Percentiles rank a stretch among this genome's conserved stretches.
phyloP scores from a whole-genome alignment of 1,284 basidiomycete genomes.

The Naganishia albida region DNA sequence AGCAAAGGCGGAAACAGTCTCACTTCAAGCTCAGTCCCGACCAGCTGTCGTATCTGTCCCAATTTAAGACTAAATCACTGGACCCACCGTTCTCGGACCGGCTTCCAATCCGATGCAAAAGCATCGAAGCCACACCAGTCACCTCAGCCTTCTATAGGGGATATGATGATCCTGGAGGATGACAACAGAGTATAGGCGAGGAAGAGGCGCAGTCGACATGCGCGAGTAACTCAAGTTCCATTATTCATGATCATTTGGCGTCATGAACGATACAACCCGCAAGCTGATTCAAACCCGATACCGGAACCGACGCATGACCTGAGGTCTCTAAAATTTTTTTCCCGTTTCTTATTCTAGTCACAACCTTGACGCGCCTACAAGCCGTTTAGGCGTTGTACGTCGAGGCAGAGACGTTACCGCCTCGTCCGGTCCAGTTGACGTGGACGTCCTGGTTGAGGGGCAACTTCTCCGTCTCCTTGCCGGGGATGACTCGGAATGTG shows the following conservation, averaged over 20 bases:
- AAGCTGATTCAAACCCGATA: constrained; percentile 8
- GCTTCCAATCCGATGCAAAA: too few relatives aligned
- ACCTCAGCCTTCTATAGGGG: too few relatives aligned
- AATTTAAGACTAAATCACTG: too few relatives aligned
- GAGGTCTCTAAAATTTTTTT: constrained; percentile 21
- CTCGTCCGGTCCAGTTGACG: constrained; percentile 75
- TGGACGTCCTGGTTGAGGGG: constrained; percentile 80
- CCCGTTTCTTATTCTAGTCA: constrained; percentile 2
- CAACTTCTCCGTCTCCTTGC: constrained; percentile 81
- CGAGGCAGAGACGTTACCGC: constrained; percentile 87
- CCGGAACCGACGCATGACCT: background rate
- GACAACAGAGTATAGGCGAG: too few relatives aligned
- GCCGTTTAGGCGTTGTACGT: constrained; percentile 78
- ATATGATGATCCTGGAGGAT: too few relatives aligned
- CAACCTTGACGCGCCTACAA: constrained; percentile 10
- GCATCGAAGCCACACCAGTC: too few relatives aligned
- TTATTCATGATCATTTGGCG: constrained; percentile 13
- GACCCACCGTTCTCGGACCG: too few relatives aligned
- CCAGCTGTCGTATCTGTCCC: too few relatives aligned
- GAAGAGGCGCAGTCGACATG: too few relatives aligned
- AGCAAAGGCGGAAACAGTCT: too few relatives aligned
- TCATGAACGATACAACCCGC: constrained; percentile 23
- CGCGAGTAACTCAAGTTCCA: background rate
- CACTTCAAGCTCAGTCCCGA: too few relatives aligned
- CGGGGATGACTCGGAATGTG: constrained; percentile 87